phyloP scores from a whole-genome alignment of 305 asterid genomes.

The Solanum hybrid region DNA sequence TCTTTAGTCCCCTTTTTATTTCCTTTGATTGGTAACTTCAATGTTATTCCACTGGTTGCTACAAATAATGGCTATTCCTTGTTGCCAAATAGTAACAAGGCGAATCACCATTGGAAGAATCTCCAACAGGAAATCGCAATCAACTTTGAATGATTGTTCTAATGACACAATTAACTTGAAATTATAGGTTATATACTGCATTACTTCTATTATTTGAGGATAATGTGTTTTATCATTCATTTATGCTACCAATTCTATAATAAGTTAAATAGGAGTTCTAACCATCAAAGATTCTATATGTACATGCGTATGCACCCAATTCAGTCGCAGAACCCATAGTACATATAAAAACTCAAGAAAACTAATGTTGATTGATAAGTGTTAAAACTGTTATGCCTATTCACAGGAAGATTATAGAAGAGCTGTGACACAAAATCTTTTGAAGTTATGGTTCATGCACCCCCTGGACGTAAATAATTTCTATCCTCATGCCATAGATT shows the following conservation, averaged over 20 bases:
- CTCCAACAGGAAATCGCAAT: not conserved
- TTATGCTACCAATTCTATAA: not conserved
- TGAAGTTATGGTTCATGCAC: not conserved
- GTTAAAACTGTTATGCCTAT: not conserved
- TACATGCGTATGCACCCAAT: not conserved
- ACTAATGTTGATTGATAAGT: not conserved
- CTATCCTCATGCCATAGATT: not conserved
- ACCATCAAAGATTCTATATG: not conserved
- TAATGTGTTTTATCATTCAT: slow-evolving; percentile 1
- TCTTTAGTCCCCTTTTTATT: not conserved
- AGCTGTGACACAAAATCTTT: not conserved
- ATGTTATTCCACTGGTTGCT: not conserved
- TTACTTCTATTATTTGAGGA: not conserved
- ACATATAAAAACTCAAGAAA: not conserved
- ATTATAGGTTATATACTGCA: not conserved
- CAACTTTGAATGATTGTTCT: not conserved
- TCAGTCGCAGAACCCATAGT: not conserved
- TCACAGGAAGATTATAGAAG: slow-evolving; percentile 2
- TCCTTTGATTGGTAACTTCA: not conserved
- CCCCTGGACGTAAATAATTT: not conserved
- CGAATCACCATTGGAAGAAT: not conserved
- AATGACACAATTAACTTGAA: not conserved
- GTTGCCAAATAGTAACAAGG: not conserved
- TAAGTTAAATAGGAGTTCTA: not conserved
- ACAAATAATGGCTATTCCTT: not conserved